Base-by-base conservation (phyloP, 495 filamentous ascomycete species). In the Trichocladium uniseriatum region DNA sequence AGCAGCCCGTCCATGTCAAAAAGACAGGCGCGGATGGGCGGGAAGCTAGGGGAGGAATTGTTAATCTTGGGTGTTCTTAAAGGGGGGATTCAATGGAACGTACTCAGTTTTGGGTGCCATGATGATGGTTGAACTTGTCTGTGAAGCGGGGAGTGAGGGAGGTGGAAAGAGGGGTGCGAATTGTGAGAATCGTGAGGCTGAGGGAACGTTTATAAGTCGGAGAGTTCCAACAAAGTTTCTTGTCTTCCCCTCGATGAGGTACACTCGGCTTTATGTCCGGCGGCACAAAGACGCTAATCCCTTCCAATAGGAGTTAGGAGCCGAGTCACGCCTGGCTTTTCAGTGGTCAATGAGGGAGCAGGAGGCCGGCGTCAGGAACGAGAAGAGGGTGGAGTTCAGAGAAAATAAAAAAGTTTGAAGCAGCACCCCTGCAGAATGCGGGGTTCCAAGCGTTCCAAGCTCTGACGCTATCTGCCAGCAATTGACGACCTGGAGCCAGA, bases 1-100 rank as follows among this genome's bases (percentile, higher is more conserved):
- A 98, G 77, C 22, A 98, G 82, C 37, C 92, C 92, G 63, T 98
- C 92, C 89, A 98, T 95, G 74, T 98, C 92, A 62, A 99, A 99
- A 49, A 99, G 82, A 69, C 89, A 95, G 50, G 92, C 92, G 48
- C 88, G 79, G 48, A 97, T 78, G 39, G 83, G 82, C 20, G 87
- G 88, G 59, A 82, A 76, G 53, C 82, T 86, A 50, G 28, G n/a
- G 15, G 29, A 20, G 31, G n/a, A 32, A 5, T 19, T 29, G 15
- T 55, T 24, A 39, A 27, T 41, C 18, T 13, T 21, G 18, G 15
- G 44, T 16, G 16, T 19, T 4, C 13, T 21, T 43, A 59, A 9
- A 22, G 38, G 19, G 48, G 7, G 34, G 35, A 14, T 37, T 37
- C 21, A 32, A 49, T 15, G 34, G 34, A 27, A 62, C 68, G 46